Evolutionary conservation across 148 eudicot species (phyloP), one percentile per base, ranked within the genome.

Genomic region (Oxyria digyna): DNA sequence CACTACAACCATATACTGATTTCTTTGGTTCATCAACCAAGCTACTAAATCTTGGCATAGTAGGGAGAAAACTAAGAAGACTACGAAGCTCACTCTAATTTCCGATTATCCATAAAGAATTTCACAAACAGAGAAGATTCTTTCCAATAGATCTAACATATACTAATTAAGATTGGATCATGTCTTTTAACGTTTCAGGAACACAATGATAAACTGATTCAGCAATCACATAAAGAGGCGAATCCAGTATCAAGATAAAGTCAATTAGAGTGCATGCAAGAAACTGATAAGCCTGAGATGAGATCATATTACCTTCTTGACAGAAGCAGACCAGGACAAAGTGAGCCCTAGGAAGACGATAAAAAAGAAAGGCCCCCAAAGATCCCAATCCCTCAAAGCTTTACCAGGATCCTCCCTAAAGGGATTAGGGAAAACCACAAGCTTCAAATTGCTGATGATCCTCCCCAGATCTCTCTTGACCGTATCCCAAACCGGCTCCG

Each of bases 401-500:
- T 93, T 89, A 0, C 96, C 98, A 3, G 96, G 96, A 72, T 93
- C 98, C 14, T 93, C 98, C 4, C 96, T 75, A 62, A 32, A 87
- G 12, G 98, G 98, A 35, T 93, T 93, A 2, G 98, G 98, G 62
- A 93, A 93, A 38, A 93, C 98, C 27, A 93, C 98, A 42, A 93
- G 84, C 88, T 93, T 93, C 83, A 93, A 76, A 73, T 93, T 93
- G 49, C 95, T 93, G 1, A 93, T 89, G 40, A 93, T 93, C 74
- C 98, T 73, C 1, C 87, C 73, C 70, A 93, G 85, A 81, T 93
- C 98, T 35, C 98, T 48, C 80, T 93, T 93, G 55, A 93, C 86
- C 1, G 98, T 93, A 31, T 93, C 98, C 98, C 96, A 89, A 4
- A 93, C 98, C 0, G 98, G 98, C 76, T 93, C 98, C 12, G 98